These are phyloP conservation scores for Citrus unshiu DNA, from an alignment of 345 rosid genomes.

Conservation along the genomic window DNA sequence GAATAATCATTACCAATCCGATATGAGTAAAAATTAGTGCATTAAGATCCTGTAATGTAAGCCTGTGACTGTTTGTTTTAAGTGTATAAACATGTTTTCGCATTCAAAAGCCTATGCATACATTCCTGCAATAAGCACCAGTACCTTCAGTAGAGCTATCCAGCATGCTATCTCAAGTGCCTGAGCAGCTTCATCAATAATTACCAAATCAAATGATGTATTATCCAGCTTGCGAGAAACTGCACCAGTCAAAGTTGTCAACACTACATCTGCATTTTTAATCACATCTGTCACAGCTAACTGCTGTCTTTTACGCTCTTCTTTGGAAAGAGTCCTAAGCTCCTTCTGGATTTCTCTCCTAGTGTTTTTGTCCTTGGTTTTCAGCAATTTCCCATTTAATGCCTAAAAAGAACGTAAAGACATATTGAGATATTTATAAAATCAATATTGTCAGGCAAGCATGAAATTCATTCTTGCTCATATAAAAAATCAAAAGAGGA, in stretches of 20 bases:
- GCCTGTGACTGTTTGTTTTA: not conserved
- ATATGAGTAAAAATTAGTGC: not conserved
- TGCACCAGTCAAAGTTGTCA: conserved; percentile 94
- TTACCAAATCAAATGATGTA: conserved; percentile 80
- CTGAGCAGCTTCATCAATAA: conserved; percentile 98
- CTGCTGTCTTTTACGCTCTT: conserved; percentile 95
- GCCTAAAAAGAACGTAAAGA: conserved; percentile 36
- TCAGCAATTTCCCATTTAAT: conserved; percentile 77
- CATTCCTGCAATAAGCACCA: not conserved
- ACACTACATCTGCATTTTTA: conserved; percentile 72
- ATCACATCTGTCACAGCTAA: conserved; percentile 89
- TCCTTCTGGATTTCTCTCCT: conserved; percentile 87
- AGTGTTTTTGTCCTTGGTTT: conserved; percentile 73
- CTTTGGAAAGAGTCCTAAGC: conserved; percentile 76
- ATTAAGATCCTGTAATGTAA: not conserved
- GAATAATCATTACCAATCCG: not conserved
- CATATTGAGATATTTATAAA: not conserved
- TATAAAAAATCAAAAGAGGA: not conserved
- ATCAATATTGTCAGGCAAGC: not conserved
- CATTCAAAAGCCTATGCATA: not conserved
- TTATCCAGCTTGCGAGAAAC: conserved; percentile 63
- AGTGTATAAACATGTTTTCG: not conserved
- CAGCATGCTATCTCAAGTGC: conserved; percentile 98
- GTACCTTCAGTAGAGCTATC: conserved; percentile 85
- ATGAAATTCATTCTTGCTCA: not conserved